Percentiles rank a stretch among this genome's conserved stretches.
These are phyloP conservation scores for Ophiosphaerella herpotricha DNA, from an alignment of 2,329 filamentous ascomycete genomes.

Conservation along the genomic window DNA sequence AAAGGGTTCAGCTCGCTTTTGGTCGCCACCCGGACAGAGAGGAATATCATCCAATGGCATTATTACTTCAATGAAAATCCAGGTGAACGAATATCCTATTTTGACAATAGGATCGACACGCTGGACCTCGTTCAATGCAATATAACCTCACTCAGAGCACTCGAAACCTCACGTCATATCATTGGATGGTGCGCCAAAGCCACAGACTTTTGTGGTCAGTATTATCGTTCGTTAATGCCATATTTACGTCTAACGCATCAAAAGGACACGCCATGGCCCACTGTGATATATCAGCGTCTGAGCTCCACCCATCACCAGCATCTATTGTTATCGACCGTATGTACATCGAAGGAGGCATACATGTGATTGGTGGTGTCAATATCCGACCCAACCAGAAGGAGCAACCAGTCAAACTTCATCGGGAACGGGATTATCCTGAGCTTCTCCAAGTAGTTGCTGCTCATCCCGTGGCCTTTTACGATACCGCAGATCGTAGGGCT, in stretches of 20 bases:
- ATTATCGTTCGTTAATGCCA: not conserved
- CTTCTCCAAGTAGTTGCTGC: not conserved
- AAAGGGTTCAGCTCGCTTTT: conserved; percentile 2
- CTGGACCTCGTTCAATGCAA: not conserved
- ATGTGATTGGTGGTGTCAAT: conserved; percentile 2
- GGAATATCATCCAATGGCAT: not conserved
- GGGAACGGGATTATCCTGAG: conserved; percentile 3
- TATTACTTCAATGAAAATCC: not conserved
- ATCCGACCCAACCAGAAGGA: conserved; percentile 3
- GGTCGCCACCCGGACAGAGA: not conserved
- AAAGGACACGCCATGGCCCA: not conserved
- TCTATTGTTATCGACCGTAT: conserved; percentile 3
- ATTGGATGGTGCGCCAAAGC: conserved; percentile 5
- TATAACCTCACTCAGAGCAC: not conserved
- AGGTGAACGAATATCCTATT: conserved; percentile 4
- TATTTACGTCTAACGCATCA: not conserved
- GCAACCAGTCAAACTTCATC: not conserved
- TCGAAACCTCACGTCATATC: conserved; percentile 1
- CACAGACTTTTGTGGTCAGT: conserved; percentile 5
- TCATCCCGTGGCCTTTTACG: conserved; percentile 22
- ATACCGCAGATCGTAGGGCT: conserved; percentile 29
- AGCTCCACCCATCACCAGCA: not conserved
- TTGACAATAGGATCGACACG: not conserved
- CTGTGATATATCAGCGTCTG: not conserved
- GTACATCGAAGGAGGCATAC: conserved; percentile 2